Evolutionary conservation across 2,329 filamentous ascomycete species (phyloP), one percentile per base, ranked within the genome.

Genomic region (Coniochaeta prunicola): DNA sequence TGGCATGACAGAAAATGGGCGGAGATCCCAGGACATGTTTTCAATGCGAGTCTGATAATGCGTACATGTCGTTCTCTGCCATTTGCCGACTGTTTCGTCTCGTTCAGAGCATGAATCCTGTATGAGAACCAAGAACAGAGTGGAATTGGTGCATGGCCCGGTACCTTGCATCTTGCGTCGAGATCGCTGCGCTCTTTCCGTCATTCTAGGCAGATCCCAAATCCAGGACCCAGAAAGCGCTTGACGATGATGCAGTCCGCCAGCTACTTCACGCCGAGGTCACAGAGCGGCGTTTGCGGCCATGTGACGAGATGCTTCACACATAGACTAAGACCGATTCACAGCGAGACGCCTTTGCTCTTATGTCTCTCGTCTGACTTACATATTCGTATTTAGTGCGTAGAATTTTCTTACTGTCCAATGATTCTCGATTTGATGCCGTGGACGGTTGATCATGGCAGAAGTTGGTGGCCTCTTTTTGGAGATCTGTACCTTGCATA

Each of bases 11-110:
- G 28, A 7, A 12, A 42, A n/a, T 21, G 40, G 40, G 40, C 40
- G 19, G 4, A 45, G 21, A 45, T 45, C 40, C 40, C 24, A 45
- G 40, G 45, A 30, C 21, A 28, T 26, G 45, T 15, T 30, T 2
- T 50, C 13, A 50, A 50, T 50, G 45, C 45, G 24, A 48, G 38
- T 24, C 40, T 24, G 19, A 12, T 5, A 24, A 5, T 45, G 40
- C 24, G 40, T 45, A 19, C 40, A 10, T 50, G 45, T 26, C 12
- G 13, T 13, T 17, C 30, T 50, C 45, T 21, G 26, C 24, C 8
- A 50, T 50, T 50, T 50, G 45, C 45, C 45, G 45, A 50, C 24
- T 50, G 45, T 50, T 50, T 50, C 45, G 45, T 50, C 45, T 50
- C 12, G 28, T 12, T 21, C 30, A 21, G 21, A 50, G 45, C 24